phyloP scores from a whole-genome alignment of 257 asterid species.

The Echites panduratus region DNA sequence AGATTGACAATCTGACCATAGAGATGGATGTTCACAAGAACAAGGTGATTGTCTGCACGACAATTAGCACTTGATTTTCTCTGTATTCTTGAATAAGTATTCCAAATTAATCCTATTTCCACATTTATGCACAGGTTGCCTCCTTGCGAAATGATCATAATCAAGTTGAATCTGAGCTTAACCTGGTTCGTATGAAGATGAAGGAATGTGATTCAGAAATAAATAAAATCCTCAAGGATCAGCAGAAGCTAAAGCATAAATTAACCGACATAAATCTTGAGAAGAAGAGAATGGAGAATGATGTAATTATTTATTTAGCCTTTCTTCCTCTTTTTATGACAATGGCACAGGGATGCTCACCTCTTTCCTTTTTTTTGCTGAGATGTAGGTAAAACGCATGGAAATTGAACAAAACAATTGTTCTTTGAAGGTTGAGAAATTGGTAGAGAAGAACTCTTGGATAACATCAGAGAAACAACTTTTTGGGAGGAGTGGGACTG shows the following conservation, averaged over 20 bases:
- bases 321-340: conserved; percentile 5
- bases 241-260: conserved; percentile 56
- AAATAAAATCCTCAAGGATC: conserved; percentile 64
- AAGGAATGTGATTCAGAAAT: conserved; percentile 87
- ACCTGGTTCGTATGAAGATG: conserved; percentile 64
- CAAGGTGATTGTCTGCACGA: conserved; percentile 43
- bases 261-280: conserved; percentile 72
- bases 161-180: conserved; percentile 66
- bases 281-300: conserved; percentile 91
- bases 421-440: conserved; percentile 70
- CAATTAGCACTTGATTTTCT: background rate
- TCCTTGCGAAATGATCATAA: conserved; percentile 43
- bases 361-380: conserved; percentile 8
- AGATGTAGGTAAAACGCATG: conserved; percentile 72
- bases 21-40: conserved; percentile 60
- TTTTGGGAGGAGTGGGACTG: conserved; percentile 85
- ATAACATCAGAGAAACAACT: conserved; percentile 89
- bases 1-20: conserved; percentile 42
- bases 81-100: background rate
- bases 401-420: conserved; percentile 88
- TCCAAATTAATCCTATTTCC: background rate
- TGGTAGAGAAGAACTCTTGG: conserved; percentile 91
- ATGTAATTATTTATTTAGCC: conserved; percentile 35
- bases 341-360: conserved; percentile 4
- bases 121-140: conserved; percentile 44